A percentile compares a stretch with the other conserved stretches of the same genome.
Evolutionary conservation across 306 rosid genomes (phyloP).

Genomic region (Luffa aegyptiaca): DNA sequence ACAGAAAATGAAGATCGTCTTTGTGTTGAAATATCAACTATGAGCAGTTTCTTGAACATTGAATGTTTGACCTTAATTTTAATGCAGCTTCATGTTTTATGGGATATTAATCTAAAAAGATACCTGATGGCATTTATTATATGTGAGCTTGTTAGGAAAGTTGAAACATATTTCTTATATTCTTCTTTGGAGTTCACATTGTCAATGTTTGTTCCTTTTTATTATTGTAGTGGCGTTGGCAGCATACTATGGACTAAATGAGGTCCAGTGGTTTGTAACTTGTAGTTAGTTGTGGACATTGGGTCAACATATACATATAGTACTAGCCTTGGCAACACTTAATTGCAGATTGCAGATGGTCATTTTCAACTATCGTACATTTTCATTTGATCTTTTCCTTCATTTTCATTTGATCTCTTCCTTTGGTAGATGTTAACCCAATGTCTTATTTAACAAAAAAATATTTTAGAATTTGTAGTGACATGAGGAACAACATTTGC

Average conservation of each 20-base stretch:
- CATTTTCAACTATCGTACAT: no score
- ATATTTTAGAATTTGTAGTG: no score
- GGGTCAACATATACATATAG: no score
- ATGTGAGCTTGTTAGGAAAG: not conserved
- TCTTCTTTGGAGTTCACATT: not conserved
- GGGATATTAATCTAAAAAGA: not conserved
- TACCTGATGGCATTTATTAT: not conserved
- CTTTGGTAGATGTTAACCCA: no score
- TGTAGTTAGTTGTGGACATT: not conserved
- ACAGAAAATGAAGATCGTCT: conserved; percentile 62
- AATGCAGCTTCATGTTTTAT: not conserved
- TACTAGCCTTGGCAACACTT: no score
- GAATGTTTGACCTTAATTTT: not conserved
- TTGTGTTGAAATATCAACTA: conserved; percentile 72
- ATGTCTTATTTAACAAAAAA: no score
- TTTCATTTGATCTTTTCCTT: no score
- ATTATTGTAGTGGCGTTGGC: not conserved
- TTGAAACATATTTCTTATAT: not conserved
- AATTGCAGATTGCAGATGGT: no score
- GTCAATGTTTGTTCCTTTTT: not conserved
- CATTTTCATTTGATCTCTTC: no score
- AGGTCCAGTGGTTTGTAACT: not conserved
- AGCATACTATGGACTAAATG: not conserved
- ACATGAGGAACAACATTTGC: not conserved
- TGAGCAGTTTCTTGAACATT: conserved; percentile 27